A percentile compares a stretch with the other conserved stretches of the same genome.
These are phyloP conservation scores for Alternaria consortialis DNA, from an alignment of 2,329 filamentous ascomycete species.

Conservation along the genomic window DNA sequence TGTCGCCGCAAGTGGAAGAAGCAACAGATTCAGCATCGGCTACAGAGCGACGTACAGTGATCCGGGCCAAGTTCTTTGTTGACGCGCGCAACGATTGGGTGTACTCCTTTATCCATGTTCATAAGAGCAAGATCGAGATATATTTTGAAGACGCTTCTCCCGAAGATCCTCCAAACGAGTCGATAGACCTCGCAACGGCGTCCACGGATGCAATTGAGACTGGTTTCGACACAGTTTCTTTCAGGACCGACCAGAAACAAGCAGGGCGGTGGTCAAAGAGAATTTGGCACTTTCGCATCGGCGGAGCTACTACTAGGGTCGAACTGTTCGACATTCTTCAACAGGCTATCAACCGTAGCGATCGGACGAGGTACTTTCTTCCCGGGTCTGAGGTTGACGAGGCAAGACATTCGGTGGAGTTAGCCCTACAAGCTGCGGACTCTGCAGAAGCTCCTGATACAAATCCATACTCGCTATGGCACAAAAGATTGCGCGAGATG, in stretches of 20 bases:
- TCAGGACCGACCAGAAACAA: background rate
- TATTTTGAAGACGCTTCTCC: background rate
- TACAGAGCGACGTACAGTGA: background rate
- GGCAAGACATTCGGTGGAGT: no score
- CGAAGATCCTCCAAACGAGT: background rate
- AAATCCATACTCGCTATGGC: no score
- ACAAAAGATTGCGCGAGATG: no score
- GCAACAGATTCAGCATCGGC: background rate
- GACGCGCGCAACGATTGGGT: background rate
- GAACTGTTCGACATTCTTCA: conserved; percentile 15
- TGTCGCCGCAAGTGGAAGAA: no score
- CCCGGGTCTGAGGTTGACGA: no score
- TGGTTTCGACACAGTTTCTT: no score
- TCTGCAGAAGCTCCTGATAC: no score
- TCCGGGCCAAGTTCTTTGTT: conserved; percentile 23
- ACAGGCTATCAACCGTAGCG: background rate
- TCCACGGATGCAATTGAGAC: no score
- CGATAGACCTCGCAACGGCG: background rate
- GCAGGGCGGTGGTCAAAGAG: accelerated
- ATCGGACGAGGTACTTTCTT: background rate
- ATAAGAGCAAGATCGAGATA: background rate
- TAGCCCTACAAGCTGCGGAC: no score
- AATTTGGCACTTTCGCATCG: conserved; percentile 9
- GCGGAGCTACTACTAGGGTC: conserved; percentile 1
- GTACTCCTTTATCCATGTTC: background rate